Evolutionary conservation across 1,284 basidiomycete genomes (phyloP), one percentile per base, ranked within the genome.

Genomic region (Exobasidium cylindrosporum): DNA sequence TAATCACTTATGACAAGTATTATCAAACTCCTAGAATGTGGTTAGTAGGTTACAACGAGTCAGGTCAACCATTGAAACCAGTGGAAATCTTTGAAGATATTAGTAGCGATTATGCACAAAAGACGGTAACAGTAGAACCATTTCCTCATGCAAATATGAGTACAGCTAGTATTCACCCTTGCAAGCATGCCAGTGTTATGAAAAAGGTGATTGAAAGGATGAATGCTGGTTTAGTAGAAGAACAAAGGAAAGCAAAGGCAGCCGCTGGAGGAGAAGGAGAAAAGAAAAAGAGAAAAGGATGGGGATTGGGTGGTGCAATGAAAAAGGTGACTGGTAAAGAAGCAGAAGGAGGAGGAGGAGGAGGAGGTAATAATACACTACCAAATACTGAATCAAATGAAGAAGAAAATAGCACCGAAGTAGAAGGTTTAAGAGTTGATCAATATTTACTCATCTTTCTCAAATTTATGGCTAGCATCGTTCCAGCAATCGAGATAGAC

Each of bases 161-260:
- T 67, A 69, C 72, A 23, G 74, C 75, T 24, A 74, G 93, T 91
- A 94, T 99, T 10, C 95, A 99, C 79, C 95, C 95, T 0, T 99
- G 95, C 87, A 97, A 97, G 81, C 95, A 99, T 80, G 92, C 94
- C 0, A 92, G 88, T 79, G 96, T 99, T 59, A 99, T 99, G 96
- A 97, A 96, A 85, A 98, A 97, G 82, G 92, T 98, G 69, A 97
- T 98, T 76, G 94, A 97, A 81, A 86, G 94, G 60, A 97, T 98
- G 93, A 96, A 97, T 81, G 87, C 65, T 0, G 72, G 67, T 24
- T 77, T 81, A 17, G 64, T 75, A 21, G 77, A 80, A 35, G 56
- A 57, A 28, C 58, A 49, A 35, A 28, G 17, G 54, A 29, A 46
- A n/a, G 35, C 26, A 14, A 43, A 23, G 26, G 58, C 13, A 28